Percentiles rank a stretch among this genome's conserved stretches.
These are phyloP conservation scores for Colletotrichum paranaense DNA, from an alignment of 2,329 filamentous ascomycete genomes.

Conservation along the genomic window DNA sequence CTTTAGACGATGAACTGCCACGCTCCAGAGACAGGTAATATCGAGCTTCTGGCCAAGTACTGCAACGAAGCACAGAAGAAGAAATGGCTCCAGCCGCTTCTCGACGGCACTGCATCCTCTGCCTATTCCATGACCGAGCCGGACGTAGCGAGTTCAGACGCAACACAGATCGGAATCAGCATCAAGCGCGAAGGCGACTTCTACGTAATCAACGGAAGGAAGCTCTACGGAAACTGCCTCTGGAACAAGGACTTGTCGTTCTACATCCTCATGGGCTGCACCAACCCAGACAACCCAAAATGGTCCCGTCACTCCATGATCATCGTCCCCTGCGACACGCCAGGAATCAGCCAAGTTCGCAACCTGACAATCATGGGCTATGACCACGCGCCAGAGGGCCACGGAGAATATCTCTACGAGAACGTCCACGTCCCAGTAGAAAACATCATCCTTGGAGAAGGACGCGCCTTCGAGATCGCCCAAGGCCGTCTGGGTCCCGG, in stretches of 20 bases:
- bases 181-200: conserved; percentile 87
- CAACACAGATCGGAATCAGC: conserved; percentile 88
- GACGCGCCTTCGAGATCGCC: background rate
- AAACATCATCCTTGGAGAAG: background rate
- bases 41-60: conserved; percentile 94
- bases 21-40: conserved; percentile 93
- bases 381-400: conserved; percentile 75
- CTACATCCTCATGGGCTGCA: conserved; percentile 98
- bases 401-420: background rate
- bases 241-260: conserved; percentile 62
- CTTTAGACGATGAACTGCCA: conserved; percentile 80
- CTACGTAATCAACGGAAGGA: conserved; percentile 87
- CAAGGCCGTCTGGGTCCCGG: background rate
- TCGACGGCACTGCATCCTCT: conserved; percentile 86
- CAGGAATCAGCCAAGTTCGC: conserved; percentile 90
- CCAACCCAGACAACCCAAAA: conserved; percentile 77
- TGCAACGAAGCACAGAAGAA: conserved; percentile 87
- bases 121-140: conserved; percentile 97
- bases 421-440: background rate
- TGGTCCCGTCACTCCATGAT: conserved; percentile 96
- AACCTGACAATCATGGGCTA: conserved; percentile 96
- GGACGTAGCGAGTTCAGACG: conserved; percentile 88
- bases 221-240: conserved; percentile 35
- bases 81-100: conserved; percentile 82
- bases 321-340: conserved; percentile 82